Base-by-base conservation (phyloP, 2,329 filamentous ascomycete genomes). In the Saccharata proteae region DNA sequence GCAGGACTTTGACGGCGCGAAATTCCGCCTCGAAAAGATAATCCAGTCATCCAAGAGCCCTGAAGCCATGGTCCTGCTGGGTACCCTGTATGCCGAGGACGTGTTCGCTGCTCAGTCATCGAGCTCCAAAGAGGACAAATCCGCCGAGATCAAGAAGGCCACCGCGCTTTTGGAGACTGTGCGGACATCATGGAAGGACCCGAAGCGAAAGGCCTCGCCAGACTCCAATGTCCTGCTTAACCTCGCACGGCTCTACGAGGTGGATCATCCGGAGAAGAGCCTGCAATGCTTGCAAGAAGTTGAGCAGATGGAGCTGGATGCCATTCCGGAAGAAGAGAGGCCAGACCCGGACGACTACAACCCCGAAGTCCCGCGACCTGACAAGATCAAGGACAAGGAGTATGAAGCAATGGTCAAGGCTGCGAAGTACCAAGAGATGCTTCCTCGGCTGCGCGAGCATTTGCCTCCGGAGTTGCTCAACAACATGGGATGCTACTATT, bases 401-500 rank as follows among this genome's bases (percentile, higher is more conserved):
- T 30, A 34, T 18, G 32, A 34, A 16, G 71, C 79, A 36, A 67
- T 42, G 15, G 32, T 55, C 11, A 51, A 54, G 21, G 46, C 49
- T 23, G 46, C 50, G 26, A 64, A 3, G 67, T 71, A 17, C 58
- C 72, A 35, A 70, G 71, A 34, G 62, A 63, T 14, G 65, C 68
- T 11, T n/a, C n/a, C n/a, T n/a, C n/a, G n/a, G n/a, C 65, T 93
- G 16, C 77, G 85, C 32, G 81, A 86, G 49, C 67, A 79, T 36
- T 64, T 98, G 2, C 82, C 86, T 1, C 90, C 90, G 4, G 85
- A 93, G 48, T 67, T 96, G 2, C 69, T 98, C 25, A 98, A 96
- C 65, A 98, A 98, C 52, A 93, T 96, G 51, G 90, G 83, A 4
- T 94, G 86, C 55, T 96, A 96, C 58, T 75, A 93, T 43, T 94